phyloP scores from a whole-genome alignment of 2,329 filamentous ascomycete species.

The Fusarium compactum region DNA sequence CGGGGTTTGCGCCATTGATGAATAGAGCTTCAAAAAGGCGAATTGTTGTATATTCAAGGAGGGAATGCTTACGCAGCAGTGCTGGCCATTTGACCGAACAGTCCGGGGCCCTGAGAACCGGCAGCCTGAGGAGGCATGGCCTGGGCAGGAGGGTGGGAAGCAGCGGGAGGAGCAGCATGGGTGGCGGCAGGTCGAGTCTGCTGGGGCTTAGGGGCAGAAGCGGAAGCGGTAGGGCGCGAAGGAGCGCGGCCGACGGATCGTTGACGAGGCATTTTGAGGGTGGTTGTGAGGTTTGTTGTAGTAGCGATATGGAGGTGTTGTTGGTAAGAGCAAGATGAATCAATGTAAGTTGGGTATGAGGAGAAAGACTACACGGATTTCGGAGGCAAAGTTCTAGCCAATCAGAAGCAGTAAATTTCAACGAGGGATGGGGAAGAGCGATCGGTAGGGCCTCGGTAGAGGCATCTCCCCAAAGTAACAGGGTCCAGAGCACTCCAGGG shows the following conservation, averaged over 20 bases:
- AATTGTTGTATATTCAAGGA: not conserved
- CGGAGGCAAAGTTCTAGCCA: conserved; percentile 43
- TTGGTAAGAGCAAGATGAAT: conserved; percentile 11
- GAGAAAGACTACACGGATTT: conserved; percentile 42
- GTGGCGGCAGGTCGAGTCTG: conserved; percentile 79
- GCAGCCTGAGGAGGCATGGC: conserved; percentile 43
- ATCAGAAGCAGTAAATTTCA: conserved; percentile 47
- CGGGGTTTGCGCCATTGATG: conserved; percentile 16
- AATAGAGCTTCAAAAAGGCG: not conserved
- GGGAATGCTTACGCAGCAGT: conserved; percentile 88
- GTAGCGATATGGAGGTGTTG: conserved; percentile 15
- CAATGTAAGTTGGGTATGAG: conserved; percentile 26
- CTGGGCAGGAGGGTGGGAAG: conserved; percentile 45
- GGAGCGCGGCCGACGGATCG: conserved; percentile 75
- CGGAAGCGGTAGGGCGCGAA: conserved; percentile 74
- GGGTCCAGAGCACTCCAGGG: conserved; percentile 32
- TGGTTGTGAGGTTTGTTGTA: conserved; percentile 16
- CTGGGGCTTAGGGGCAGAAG: conserved; percentile 68
- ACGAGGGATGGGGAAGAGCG: conserved; percentile 31
- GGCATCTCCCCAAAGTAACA: conserved; percentile 20
- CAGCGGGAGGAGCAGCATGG: conserved; percentile 66
- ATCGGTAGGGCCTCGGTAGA: conserved; percentile 47
- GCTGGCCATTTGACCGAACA: conserved; percentile 97
- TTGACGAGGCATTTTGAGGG: conserved; percentile 77
- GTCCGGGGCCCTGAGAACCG: conserved; percentile 78